These are phyloP conservation scores for Stephania japonica DNA, from an alignment of 164 flowering plant species.

Conservation along the genomic window DNA sequence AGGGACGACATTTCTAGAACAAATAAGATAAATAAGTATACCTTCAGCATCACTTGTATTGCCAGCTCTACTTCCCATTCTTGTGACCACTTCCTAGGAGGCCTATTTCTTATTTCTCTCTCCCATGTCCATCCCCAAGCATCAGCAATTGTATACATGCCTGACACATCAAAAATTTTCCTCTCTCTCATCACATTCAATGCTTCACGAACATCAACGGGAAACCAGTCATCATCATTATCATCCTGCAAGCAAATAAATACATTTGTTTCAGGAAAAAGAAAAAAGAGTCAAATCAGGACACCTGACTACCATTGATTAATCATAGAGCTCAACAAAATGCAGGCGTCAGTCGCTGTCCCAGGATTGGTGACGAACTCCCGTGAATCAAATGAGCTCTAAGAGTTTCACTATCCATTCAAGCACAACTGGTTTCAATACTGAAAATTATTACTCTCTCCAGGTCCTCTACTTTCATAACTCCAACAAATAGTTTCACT, in stretches of 20 bases:
- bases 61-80: conserved; percentile 99
- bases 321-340: no score
- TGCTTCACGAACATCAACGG: conserved; percentile 70
- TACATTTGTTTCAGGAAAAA: neutral
- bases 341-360: no score
- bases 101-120: conserved; percentile 56
- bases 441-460: neutral
- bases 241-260: conserved; percentile 43
- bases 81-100: conserved; percentile 80
- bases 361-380: no score
- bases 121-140: conserved; percentile 99
- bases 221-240: conserved; percentile 93
- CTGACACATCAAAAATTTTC: conserved; percentile 73
- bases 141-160: conserved; percentile 93
- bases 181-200: conserved; percentile 75
- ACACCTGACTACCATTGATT: no score
- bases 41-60: conserved; percentile 75
- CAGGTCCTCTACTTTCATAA: neutral
- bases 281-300: neutral
- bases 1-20: neutral
- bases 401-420: no score
- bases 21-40: conserved; percentile 20
- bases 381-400: no score
- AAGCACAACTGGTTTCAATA: no score
- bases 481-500: neutral